Base-by-base conservation (phyloP, 1,284 basidiomycete species). In the Cryptococcus deneoformans region DNA sequence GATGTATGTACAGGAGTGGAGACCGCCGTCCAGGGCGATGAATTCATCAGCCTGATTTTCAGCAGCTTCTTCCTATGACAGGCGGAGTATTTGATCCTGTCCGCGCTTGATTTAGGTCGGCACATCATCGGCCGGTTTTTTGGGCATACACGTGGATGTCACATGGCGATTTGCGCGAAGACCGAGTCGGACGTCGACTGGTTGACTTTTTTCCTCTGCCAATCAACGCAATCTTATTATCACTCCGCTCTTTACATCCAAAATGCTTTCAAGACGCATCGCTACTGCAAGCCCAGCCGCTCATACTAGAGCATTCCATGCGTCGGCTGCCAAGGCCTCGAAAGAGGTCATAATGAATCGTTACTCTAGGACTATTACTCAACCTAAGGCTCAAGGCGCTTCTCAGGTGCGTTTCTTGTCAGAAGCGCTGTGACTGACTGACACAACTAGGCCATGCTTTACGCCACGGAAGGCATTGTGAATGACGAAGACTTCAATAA, bases 311-410 rank as follows among this genome's bases (percentile, higher is more conserved):
- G 43, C 40, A 14, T 38, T 61, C 45, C 55, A 61, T 45, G 36
- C 52, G 38, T 52, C 59, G 5, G 59, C 56, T 7, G 16, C 53
- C 44, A 24, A 45, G 2, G 50, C 57, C 2, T 20, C 49, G 12
- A 53, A 61, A 49, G 59, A 46, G 7, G 34, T 58, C 37, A 64
- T 73, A 54, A 58, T 94, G 81, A 97, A 97, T 78, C 83, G 89
- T 56, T 87, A 92, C 81, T 92, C 89, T 71, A 82, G 87, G 65
- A 82, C 82, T 20, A 83, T 96, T 68, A 96, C 93, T 10, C 85
- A 88, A 73, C 87, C 90, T 36, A 97, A 97, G 77, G 86, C 87
- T 69, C 93, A 97, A 76, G 93, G 90, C 48, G 93, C 92, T 45
- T 91, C 89, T 71, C 92, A 95, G 84, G 90, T 88, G 67, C 51